phyloP scores from a whole-genome alignment of 2,329 filamentous ascomycete species.

The Fusarium aywerte region DNA sequence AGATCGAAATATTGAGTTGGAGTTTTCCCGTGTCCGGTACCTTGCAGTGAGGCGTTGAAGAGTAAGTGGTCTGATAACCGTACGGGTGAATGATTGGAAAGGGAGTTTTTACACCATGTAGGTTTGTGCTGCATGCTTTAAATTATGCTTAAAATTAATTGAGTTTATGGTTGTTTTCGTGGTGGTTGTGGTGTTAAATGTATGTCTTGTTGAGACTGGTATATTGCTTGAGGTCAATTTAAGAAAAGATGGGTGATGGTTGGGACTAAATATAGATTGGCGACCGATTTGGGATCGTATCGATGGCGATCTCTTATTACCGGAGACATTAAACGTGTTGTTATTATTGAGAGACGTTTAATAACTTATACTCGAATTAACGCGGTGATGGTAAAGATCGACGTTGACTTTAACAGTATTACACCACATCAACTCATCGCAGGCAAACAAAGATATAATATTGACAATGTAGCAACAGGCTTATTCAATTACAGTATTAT shows the following conservation, averaged over 20 bases:
- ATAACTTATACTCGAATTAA: not conserved
- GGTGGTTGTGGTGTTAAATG: not conserved
- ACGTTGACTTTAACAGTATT: not conserved
- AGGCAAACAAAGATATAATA: accelerated
- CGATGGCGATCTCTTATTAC: not conserved
- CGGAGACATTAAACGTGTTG: too few species aligned
- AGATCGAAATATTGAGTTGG: not conserved
- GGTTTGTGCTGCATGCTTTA: not conserved
- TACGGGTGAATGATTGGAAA: not conserved
- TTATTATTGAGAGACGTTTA: not conserved
- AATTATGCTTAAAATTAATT: not conserved
- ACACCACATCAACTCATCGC: not conserved
- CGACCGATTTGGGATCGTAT: not conserved
- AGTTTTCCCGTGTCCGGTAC: not conserved
- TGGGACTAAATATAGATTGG: not conserved
- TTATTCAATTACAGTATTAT: slow-evolving; percentile 24
- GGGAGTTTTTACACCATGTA: not conserved
- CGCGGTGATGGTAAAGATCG: not conserved
- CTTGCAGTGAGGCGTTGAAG: not conserved
- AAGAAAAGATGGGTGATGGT: not conserved
- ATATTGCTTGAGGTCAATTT: too few species aligned
- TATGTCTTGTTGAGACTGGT: not conserved
- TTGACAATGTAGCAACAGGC: not conserved
- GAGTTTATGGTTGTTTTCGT: not conserved
- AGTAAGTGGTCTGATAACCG: not conserved